Percentiles rank a stretch among this genome's conserved stretches.
These are phyloP conservation scores for Globisporangium perplexum DNA, from an alignment of 352 stramenopile genomes.

Conservation along the genomic window DNA sequence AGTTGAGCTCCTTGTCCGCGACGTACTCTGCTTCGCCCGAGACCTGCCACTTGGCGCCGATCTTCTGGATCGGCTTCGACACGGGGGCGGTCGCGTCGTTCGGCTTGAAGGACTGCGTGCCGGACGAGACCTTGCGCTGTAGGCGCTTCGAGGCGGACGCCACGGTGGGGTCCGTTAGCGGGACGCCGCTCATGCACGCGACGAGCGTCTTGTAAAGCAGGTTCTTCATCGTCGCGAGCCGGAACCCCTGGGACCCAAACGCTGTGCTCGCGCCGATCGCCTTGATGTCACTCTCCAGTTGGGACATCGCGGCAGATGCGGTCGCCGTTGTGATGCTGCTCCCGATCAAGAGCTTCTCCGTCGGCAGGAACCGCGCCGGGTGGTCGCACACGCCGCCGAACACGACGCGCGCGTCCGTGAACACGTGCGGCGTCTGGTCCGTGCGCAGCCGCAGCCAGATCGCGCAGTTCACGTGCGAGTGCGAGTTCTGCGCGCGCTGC, in stretches of 20 bases:
- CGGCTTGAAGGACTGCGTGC: conserved; percentile 42
- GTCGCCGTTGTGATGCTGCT: conserved; percentile 69
- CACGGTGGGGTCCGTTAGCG: conserved; percentile 10
- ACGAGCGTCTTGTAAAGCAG: conserved; percentile 96
- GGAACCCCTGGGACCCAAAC: conserved; percentile 20
- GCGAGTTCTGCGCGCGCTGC: conserved; percentile 39
- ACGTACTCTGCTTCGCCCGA: conserved; percentile 56
- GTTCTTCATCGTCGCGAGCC: conserved; percentile 25
- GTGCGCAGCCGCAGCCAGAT: conserved; percentile 24
- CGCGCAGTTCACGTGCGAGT: conserved; percentile 54
- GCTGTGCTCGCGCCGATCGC: conserved; percentile 24
- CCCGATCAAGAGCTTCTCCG: conserved; percentile 64
- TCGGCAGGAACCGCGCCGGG: conserved; percentile 39
- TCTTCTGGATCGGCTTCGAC: conserved; percentile 47
- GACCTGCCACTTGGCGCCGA: conserved; percentile 49
- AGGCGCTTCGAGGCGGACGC: conserved; percentile 23
- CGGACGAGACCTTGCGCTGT: conserved; percentile 35
- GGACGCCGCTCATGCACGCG: conserved; percentile 21
- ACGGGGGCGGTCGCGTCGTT: conserved; percentile 28
- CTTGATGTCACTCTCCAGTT: conserved; percentile 86
- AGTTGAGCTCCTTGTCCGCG: conserved; percentile 39
- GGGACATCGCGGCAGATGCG: conserved; percentile 72
- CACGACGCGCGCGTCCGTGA: conserved; percentile 41
- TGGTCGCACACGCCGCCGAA: conserved; percentile 72
- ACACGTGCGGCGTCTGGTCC: conserved; percentile 57